Evolutionary conservation across 805 yeast species (phyloP).

Genomic region (Grigorovia yakushimaensis): DNA sequence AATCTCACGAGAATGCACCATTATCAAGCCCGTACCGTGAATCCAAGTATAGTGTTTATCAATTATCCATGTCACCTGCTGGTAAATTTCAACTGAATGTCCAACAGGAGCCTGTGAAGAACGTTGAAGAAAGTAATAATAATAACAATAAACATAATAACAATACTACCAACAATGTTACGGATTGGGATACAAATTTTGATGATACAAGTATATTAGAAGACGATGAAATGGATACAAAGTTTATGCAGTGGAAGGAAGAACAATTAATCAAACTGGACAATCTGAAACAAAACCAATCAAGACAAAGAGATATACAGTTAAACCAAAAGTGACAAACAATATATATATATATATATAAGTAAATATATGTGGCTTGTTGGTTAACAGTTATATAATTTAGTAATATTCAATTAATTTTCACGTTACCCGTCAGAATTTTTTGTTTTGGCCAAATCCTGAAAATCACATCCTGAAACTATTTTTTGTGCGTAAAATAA

Average conservation of each 20-base stretch:
- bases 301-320: not conserved
- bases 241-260: constrained; percentile 23
- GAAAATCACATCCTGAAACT: not conserved
- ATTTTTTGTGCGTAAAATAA: not conserved
- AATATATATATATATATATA: too few species aligned
- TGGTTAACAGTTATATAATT: not conserved
- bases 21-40: constrained; percentile 24
- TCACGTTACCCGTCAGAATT: not conserved
- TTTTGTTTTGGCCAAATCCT: not conserved
- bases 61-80: constrained; percentile 24
- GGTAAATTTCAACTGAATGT: constrained; percentile 24
- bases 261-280: constrained; percentile 24
- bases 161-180: constrained; percentile 1
- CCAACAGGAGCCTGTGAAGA: constrained; percentile 1
- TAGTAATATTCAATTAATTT: not conserved
- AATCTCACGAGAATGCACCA: not conserved
- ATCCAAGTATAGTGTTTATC: constrained; percentile 23
- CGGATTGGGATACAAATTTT: constrained; percentile 12
- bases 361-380: not conserved
- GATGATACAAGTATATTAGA: constrained; percentile 27
- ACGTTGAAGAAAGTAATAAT: not conserved
- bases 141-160: not conserved
- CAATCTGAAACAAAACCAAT: constrained; percentile 3
- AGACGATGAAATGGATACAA: constrained; percentile 23
- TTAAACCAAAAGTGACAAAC: not conserved